These are phyloP conservation scores for Blumeriella jaapii DNA, from an alignment of 2,329 filamentous ascomycete genomes.

Conservation along the genomic window DNA sequence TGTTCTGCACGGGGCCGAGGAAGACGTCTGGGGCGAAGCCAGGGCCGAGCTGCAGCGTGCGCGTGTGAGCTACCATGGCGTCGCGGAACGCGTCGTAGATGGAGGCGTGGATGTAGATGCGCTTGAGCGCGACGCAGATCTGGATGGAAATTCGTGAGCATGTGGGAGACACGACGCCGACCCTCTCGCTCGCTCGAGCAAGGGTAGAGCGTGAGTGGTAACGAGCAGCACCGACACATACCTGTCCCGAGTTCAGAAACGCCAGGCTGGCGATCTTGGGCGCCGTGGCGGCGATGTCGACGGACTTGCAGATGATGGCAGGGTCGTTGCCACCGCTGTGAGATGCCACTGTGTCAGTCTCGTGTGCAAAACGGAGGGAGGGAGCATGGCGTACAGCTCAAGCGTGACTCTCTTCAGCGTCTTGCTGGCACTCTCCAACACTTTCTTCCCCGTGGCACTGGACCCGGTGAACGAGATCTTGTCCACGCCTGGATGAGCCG, in stretches of 20 bases:
- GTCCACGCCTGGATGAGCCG: constrained; percentile 40
- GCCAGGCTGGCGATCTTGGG: constrained; percentile 34
- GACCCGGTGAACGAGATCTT: constrained; percentile 51
- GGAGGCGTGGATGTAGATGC: constrained; percentile 48
- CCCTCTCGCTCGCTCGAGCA: too few relatives aligned
- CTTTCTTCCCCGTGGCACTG: constrained; percentile 36
- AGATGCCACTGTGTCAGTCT: too few relatives aligned
- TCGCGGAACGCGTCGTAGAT: constrained; percentile 45
- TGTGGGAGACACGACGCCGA: too few relatives aligned
- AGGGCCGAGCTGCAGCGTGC: constrained; percentile 31
- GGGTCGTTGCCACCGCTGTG: constrained; percentile 38
- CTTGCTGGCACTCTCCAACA: constrained; percentile 37
- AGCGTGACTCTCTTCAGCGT: constrained; percentile 35
- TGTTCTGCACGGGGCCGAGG: constrained; percentile 50
- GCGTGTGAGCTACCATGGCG: constrained; percentile 34
- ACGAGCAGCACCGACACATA: too few relatives aligned
- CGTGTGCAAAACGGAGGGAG: too few relatives aligned
- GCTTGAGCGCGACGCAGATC: constrained; percentile 45
- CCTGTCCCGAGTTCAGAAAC: constrained; percentile 42
- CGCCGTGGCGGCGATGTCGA: constrained; percentile 36
- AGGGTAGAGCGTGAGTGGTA: too few relatives aligned
- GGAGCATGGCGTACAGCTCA: constrained; percentile 21
- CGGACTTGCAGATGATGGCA: constrained; percentile 40
- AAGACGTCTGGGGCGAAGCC: constrained; percentile 30
- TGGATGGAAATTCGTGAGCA: constrained; percentile 24